A percentile compares a stretch with the other conserved stretches of the same genome.
phyloP scores from a whole-genome alignment of 345 rosid species.

The Hypericum androsaemum region DNA sequence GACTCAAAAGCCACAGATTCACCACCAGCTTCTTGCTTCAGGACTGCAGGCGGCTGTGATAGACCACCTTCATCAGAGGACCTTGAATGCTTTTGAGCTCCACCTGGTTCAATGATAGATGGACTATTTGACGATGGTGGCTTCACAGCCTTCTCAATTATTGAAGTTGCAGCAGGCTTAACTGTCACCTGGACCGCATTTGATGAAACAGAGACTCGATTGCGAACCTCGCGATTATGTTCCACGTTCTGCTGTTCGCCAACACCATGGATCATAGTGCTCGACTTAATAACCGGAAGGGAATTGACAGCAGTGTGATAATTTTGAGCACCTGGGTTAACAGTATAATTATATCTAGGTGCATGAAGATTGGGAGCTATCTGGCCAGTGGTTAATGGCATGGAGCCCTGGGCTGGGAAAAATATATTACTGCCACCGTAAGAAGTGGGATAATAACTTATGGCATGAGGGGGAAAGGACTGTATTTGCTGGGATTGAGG shows the following conservation, averaged over 20 bases:
- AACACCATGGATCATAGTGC: constrained; percentile 23
- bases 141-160: constrained; percentile 31
- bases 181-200: constrained; percentile 41
- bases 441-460: constrained; percentile 42
- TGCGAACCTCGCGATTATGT: constrained; percentile 32
- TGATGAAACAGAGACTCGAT: constrained; percentile 24
- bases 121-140: constrained; percentile 17
- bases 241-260: constrained; percentile 30
- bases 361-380: constrained; percentile 53
- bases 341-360: constrained; percentile 42
- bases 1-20: constrained; percentile 26
- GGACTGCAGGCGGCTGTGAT: constrained; percentile 22
- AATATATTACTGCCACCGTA: constrained; percentile 28
- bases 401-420: constrained; percentile 41
- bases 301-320: constrained; percentile 35
- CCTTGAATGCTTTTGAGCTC: constrained; percentile 28
- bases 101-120: constrained; percentile 34
- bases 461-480: constrained; percentile 41
- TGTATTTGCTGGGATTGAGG: constrained; percentile 58
- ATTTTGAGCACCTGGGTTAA: constrained; percentile 51
- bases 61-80: constrained; percentile 27
- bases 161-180: constrained; percentile 36
- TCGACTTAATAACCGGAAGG: constrained; percentile 32
- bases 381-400: constrained; percentile 48
- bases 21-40: constrained; percentile 19